Percentiles rank a stretch among this genome's conserved stretches.
These are phyloP conservation scores for Trametes meyenii DNA, from an alignment of 768 basidiomycete species.

Conservation along the genomic window DNA sequence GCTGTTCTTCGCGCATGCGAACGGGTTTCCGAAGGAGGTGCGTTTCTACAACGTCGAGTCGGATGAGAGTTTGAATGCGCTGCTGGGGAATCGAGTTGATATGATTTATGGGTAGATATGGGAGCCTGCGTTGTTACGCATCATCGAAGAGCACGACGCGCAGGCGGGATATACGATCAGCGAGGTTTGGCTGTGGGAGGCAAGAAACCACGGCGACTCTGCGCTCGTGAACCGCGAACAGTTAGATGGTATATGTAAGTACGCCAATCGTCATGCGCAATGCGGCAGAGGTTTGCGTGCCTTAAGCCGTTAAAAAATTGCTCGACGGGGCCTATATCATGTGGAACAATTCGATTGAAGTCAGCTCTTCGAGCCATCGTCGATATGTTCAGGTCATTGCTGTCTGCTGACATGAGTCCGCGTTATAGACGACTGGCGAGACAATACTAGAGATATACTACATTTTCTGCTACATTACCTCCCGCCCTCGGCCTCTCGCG, in stretches of 20 bases:
- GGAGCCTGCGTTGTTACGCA: conserved; percentile 65
- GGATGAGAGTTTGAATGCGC: too few relatives aligned
- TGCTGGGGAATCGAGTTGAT: too few relatives aligned
- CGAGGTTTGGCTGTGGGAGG: conserved; percentile 84
- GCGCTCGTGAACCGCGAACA: conserved; percentile 63
- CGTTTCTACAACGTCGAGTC: neutral
- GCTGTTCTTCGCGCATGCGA: conserved; percentile 79
- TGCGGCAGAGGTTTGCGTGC: too few relatives aligned
- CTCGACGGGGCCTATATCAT: too few relatives aligned
- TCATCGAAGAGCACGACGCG: conserved; percentile 48
- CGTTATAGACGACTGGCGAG: conserved; percentile 70
- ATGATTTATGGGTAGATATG: conserved; percentile 56
- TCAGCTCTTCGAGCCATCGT: too few relatives aligned
- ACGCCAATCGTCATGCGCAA: neutral
- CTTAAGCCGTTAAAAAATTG: neutral
- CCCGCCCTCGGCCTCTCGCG: conserved; percentile 41
- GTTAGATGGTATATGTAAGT: conserved; percentile 62
- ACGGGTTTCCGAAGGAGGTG: conserved; percentile 88
- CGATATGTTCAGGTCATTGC: too few relatives aligned
- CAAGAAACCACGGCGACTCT: conserved; percentile 86
- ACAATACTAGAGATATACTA: conserved; percentile 76
- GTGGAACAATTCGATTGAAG: too few relatives aligned
- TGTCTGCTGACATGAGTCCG: neutral
- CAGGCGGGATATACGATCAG: conserved; percentile 47
- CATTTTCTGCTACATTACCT: conserved; percentile 74